These are phyloP conservation scores for Drechslera avenae DNA, from an alignment of 2,329 filamentous ascomycete genomes.

Conservation along the genomic window DNA sequence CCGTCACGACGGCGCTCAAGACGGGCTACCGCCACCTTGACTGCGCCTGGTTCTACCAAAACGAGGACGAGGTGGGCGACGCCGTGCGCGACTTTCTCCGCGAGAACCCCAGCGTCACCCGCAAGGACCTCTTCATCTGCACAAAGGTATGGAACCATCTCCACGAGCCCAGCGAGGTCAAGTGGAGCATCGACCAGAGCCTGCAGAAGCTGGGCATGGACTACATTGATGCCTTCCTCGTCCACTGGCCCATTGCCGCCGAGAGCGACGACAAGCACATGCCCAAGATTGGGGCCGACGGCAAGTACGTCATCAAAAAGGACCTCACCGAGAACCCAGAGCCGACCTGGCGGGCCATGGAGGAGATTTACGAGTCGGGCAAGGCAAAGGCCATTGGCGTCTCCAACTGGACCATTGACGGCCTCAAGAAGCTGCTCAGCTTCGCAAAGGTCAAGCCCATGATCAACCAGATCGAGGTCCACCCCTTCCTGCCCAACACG, in stretches of 20 bases:
- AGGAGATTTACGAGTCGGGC: slow-evolving; percentile 65
- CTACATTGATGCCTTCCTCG: slow-evolving; percentile 74
- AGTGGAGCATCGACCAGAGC: slow-evolving; percentile 65
- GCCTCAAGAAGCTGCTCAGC: slow-evolving; percentile 69
- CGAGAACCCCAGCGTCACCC: slow-evolving; percentile 59
- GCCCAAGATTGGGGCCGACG: slow-evolving; percentile 61
- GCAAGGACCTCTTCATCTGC: slow-evolving; percentile 71
- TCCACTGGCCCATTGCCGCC: slow-evolving; percentile 63
- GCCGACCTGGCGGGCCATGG: slow-evolving; percentile 71
- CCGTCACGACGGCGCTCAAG: slow-evolving; percentile 64
- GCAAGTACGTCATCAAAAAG: slow-evolving; percentile 67
- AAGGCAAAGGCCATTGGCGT: slow-evolving; percentile 71
- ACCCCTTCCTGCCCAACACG: slow-evolving; percentile 73
- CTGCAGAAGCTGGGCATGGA: slow-evolving; percentile 64
- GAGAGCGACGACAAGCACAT: slow-evolving; percentile 59
- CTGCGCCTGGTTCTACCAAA: slow-evolving; percentile 73
- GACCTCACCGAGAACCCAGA: slow-evolving; percentile 69
- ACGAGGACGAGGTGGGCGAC: slow-evolving; percentile 72
- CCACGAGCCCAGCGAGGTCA: slow-evolving; percentile 63
- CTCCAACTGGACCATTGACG: slow-evolving; percentile 71
- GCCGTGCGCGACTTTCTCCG: slow-evolving; percentile 66
- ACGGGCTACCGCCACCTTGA: slow-evolving; percentile 69
- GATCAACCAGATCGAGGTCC: slow-evolving; percentile 76
- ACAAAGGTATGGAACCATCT: slow-evolving; percentile 70
- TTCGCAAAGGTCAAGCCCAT: slow-evolving; percentile 70